Conservation (phyloP, 2,329 filamentous ascomycete species). For the Hypoxylon sp. region DNA sequence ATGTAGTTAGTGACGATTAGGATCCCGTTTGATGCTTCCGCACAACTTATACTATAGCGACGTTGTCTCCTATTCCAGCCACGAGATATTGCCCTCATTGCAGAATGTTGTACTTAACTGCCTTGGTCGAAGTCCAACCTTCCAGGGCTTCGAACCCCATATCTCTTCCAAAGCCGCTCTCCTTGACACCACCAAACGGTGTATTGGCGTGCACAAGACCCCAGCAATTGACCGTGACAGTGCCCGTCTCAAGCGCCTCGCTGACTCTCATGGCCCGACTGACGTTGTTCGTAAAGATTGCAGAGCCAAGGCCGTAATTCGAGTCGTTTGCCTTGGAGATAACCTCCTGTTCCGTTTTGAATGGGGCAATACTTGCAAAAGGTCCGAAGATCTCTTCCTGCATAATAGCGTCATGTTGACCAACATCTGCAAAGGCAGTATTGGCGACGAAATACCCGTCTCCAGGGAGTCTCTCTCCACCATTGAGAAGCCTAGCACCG, state of each 20-base stretch:
- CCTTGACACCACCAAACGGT: slow-evolving; percentile 48
- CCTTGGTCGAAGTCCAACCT: slow-evolving; percentile 14
- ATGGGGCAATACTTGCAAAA: slow-evolving; percentile 64
- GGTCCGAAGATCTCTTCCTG: slow-evolving; percentile 43
- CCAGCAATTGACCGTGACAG: slow-evolving; percentile 35
- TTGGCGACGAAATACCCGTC: slow-evolving; percentile 36
- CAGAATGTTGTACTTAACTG: slow-evolving; percentile 12
- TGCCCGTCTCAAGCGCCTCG: slow-evolving; percentile 61
- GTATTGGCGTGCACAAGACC: slow-evolving; percentile 18
- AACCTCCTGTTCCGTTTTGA: slow-evolving; percentile 64
- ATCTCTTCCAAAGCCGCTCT: slow-evolving; percentile 51
- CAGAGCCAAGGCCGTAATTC: slow-evolving; percentile 73
- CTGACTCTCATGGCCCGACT: slow-evolving; percentile 61
- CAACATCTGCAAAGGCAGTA: slow-evolving; percentile 35
- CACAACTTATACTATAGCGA: neutral
- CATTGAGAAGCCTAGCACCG: neutral
- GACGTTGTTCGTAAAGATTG: slow-evolving; percentile 73
- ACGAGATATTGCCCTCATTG: slow-evolving; percentile 38
- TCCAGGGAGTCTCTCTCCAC: slow-evolving; percentile 4
- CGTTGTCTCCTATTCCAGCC: neutral
- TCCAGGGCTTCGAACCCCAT: slow-evolving; percentile 27
- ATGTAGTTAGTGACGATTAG: too few species aligned
- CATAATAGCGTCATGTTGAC: slow-evolving; percentile 24
- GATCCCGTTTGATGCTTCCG: too few species aligned
- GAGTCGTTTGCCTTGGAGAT: slow-evolving; percentile 66